Evolutionary conservation across 2,329 filamentous ascomycete species (phyloP).

Genomic region (Botrytis byssoidea): DNA sequence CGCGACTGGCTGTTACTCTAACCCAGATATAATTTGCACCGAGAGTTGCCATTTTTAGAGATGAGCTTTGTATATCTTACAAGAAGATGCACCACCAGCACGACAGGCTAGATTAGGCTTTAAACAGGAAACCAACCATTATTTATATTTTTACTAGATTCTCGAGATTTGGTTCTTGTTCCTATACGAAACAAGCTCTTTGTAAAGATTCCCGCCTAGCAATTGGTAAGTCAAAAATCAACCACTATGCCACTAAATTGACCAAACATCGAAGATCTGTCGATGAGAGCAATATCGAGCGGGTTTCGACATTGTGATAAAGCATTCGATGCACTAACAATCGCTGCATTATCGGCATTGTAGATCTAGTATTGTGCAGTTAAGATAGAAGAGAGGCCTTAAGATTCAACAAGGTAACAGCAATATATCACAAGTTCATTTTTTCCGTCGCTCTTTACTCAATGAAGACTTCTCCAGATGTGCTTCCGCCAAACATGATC

Average conservation of each 20-base stretch:
- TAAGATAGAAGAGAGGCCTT: not conserved
- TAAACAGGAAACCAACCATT: not conserved
- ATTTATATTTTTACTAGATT: not conserved
- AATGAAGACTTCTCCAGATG: not conserved
- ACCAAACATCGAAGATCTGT: not conserved
- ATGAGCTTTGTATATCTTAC: not conserved
- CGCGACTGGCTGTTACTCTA: too few species aligned
- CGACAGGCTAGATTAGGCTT: too few species aligned
- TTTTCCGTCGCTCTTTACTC: not conserved
- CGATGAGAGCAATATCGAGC: not conserved
- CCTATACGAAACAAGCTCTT: not conserved
- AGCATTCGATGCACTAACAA: not conserved
- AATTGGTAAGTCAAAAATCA: too few species aligned
- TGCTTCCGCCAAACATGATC: not conserved
- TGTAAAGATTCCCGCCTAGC: not conserved
- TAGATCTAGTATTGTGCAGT: not conserved
- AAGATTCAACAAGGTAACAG: accelerated
- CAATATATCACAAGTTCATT: not conserved
- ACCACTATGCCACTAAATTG: not conserved
- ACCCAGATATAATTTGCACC: too few species aligned
- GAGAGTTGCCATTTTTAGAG: too few species aligned
- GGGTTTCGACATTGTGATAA: not conserved
- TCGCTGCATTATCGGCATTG: not conserved
- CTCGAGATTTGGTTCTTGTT: not conserved
- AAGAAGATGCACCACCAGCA: not conserved